These are phyloP conservation scores for Plicaturopsis crispa DNA, from an alignment of 768 basidiomycete genomes.

Conservation along the genomic window DNA sequence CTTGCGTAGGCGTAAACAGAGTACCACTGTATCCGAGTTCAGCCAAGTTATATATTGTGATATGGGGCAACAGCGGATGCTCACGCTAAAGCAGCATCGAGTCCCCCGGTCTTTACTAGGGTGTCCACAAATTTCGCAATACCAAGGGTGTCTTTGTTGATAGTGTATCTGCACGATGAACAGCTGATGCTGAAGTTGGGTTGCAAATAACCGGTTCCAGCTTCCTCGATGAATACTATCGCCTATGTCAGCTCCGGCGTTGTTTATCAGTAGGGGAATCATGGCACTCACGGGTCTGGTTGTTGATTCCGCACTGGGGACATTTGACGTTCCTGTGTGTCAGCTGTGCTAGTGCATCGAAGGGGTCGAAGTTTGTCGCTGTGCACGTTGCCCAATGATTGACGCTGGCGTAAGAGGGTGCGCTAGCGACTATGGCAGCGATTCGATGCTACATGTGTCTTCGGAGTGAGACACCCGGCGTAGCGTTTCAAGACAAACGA, in stretches of 20 bases:
- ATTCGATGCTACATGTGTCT: background rate
- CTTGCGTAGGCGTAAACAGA: slow-evolving; percentile 20
- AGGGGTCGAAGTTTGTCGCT: slow-evolving; percentile 21
- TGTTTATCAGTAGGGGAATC: background rate
- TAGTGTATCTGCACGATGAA: slow-evolving; percentile 25
- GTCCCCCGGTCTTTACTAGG: slow-evolving; percentile 18
- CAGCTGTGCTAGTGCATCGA: slow-evolving; percentile 22
- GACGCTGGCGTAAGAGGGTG: background rate
- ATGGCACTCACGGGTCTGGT: slow-evolving; percentile 22
- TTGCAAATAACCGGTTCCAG: slow-evolving; percentile 42
- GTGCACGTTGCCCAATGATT: slow-evolving; percentile 7
- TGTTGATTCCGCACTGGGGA: slow-evolving; percentile 23
- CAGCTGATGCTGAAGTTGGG: slow-evolving; percentile 30
- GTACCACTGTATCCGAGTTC: slow-evolving; percentile 22
- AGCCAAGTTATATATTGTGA: background rate
- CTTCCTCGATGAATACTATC: slow-evolving; percentile 31
- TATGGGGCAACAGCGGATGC: slow-evolving; percentile 9
- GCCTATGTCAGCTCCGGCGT: background rate
- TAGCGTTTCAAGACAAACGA: no score
- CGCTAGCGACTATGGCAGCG: background rate
- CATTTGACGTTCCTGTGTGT: slow-evolving; percentile 21
- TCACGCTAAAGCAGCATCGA: slow-evolving; percentile 26
- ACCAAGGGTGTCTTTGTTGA: slow-evolving; percentile 34
- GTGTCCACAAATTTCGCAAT: slow-evolving; percentile 36
- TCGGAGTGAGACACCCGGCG: no score